Conservation (phyloP, 768 basidiomycete genomes). For the Kwoniella bestiolae region DNA sequence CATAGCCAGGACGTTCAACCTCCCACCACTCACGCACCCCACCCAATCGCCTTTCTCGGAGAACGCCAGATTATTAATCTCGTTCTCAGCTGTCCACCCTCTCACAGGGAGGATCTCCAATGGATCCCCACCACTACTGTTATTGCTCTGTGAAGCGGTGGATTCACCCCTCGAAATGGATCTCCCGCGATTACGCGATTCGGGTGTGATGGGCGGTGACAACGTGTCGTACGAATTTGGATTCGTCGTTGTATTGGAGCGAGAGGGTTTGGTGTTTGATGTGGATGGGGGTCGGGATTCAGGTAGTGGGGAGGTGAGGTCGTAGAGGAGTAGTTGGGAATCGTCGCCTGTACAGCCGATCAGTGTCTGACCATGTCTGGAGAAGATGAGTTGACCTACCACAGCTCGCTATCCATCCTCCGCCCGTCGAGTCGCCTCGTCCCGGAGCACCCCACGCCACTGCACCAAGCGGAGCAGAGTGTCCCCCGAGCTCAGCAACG, state of each 20-base stretch:
- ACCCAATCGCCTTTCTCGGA: conserved; percentile 50
- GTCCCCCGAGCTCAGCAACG: conserved; percentile 85
- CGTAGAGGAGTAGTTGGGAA: conserved; percentile 92
- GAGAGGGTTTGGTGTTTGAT: conserved; percentile 47
- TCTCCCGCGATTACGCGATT: too few relatives aligned
- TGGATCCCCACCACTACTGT: conserved; percentile 9
- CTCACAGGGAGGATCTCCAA: conserved; percentile 40
- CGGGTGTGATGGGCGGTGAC: conserved; percentile 33
- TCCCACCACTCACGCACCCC: conserved; percentile 51
- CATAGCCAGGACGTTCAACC: conserved; percentile 48
- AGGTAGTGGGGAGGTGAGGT: conserved; percentile 62
- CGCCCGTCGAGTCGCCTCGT: conserved; percentile 60
- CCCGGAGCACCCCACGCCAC: conserved; percentile 83
- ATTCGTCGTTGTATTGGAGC: conserved; percentile 18
- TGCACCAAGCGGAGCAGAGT: conserved; percentile 79
- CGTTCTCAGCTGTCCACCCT: conserved; percentile 47
- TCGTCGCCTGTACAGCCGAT: conserved; percentile 73
- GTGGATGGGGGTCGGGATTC: conserved; percentile 36
- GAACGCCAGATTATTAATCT: conserved; percentile 55
- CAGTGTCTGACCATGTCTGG: not conserved
- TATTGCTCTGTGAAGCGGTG: not conserved
- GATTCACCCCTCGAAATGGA: conserved; percentile 1
- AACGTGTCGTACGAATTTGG: conserved; percentile 26
- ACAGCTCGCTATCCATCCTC: conserved; percentile 82
- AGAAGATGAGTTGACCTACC: conserved; percentile 62